Evolutionary conservation across 441 rosid genomes (phyloP), one percentile per base, ranked within the genome.

Genomic region (Gossypium schwendimanii): DNA sequence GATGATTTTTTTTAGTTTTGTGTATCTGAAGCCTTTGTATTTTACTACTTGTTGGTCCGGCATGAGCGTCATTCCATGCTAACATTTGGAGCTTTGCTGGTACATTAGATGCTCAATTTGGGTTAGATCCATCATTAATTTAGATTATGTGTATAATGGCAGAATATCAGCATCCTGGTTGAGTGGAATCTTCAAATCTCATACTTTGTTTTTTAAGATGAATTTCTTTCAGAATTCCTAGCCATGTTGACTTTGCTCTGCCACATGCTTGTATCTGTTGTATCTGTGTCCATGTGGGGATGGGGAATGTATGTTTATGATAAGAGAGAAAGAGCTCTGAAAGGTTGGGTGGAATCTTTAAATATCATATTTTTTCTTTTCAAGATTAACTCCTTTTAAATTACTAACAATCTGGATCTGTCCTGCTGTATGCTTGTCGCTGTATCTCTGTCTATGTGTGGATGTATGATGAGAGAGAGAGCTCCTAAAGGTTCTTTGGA

Each of bases 21-120:
- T 49, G 53, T 36, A 68, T 73, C 24, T 68, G 31, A 39, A 60
- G 17, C 36, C 23, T 72, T 24, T 60, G 63, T 50, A 69, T 74
- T 45, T 28, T n/a, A 36, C 63, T 7, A 23, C 61, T 45, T 68
- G 58, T 63, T 63, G 58, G 67, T 24, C 39, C 33, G 44, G 4
- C 36, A 9, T 65, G 50, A 66, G 9, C 31, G 62, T 26, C 31
- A 71, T 24, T 66, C 28, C 45, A 61, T 59, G 73, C 71, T 44
- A 41, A 31, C 18, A 12, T 20, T 14, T 6, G 15, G 41, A 18
- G 52, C 26, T 72, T 72, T 49, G 60, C 36, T 31, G 18, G 50
- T 31, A 17, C 12, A 52, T 68, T 69, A 52, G 47, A 33, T 33
- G 49, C 47, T 53, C 18, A 31, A 31, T 69, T 58, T 49, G 24